Conservation (phyloP, 768 basidiomycete genomes). For the Lepiota subincarnata region DNA sequence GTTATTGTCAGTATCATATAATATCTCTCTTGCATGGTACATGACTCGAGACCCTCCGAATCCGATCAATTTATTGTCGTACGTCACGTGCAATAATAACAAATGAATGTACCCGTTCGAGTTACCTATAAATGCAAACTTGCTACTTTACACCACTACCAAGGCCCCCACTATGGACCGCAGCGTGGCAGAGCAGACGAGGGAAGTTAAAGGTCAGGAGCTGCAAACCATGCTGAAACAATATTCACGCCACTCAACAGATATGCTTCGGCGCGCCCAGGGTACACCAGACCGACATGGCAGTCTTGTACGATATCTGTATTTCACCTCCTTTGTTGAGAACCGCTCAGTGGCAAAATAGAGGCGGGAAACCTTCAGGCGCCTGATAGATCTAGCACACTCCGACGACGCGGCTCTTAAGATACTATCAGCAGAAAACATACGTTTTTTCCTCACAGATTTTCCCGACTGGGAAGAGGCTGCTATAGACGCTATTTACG, state of each 20-base stretch:
- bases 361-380: slow-evolving; percentile 49
- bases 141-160: background rate
- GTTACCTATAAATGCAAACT: background rate
- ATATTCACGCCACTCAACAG: slow-evolving; percentile 14
- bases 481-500: slow-evolving; percentile 74
- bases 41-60: too few species aligned
- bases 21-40: too few species aligned
- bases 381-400: slow-evolving; percentile 52
- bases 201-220: slow-evolving; percentile 29
- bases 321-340: background rate
- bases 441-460: slow-evolving; percentile 57
- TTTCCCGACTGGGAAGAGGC: slow-evolving; percentile 71
- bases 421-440: slow-evolving; percentile 52
- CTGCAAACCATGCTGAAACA: background rate
- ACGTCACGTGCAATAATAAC: background rate
- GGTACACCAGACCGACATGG: slow-evolving; percentile 24
- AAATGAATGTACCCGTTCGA: background rate
- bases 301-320: slow-evolving; percentile 1
- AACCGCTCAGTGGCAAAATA: slow-evolving; percentile 18
- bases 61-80: too few species aligned
- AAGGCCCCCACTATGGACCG: slow-evolving; percentile 20
- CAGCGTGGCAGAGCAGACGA: slow-evolving; percentile 30
- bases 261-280: slow-evolving; percentile 43
- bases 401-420: slow-evolving; percentile 44
- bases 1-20: background rate